A percentile compares a stretch with the other conserved stretches of the same genome.
phyloP scores from a whole-genome alignment of 2,329 filamentous ascomycete species.

The Mycocentrospora acerina region DNA sequence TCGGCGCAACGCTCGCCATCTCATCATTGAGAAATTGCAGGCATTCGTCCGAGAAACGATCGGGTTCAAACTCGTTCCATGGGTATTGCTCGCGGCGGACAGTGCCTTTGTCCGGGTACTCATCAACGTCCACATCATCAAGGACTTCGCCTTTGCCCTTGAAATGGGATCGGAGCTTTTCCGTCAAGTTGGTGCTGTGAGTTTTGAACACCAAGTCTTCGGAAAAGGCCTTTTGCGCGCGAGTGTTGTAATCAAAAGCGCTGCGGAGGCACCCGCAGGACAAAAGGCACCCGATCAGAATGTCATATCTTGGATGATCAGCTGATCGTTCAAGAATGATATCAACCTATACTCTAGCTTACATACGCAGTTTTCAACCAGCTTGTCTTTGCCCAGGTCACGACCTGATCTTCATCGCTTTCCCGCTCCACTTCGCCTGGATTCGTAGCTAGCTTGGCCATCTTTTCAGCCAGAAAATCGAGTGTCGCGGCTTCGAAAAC shows the following conservation, averaged over 20 bases:
- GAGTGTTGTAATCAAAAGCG: constrained; percentile 64
- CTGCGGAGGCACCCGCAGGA: constrained; percentile 66
- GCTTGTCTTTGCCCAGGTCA: constrained; percentile 20
- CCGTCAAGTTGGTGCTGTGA: constrained; percentile 54
- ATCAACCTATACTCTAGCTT: background rate
- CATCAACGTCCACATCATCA: constrained; percentile 52
- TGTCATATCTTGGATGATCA: constrained; percentile 28
- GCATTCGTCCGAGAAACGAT: constrained; percentile 55
- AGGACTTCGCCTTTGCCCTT: constrained; percentile 19
- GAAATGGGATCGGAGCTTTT: constrained; percentile 25
- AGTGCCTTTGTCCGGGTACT: constrained; percentile 68
- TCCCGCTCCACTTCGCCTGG: background rate
- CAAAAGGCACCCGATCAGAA: constrained; percentile 57
- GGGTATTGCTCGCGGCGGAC: constrained; percentile 67
- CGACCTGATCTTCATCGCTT: constrained; percentile 7
- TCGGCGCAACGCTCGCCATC: constrained; percentile 70
- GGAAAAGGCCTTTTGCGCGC: constrained; percentile 60
- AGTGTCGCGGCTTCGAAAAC: constrained; percentile 56
- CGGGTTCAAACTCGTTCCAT: constrained; percentile 63
- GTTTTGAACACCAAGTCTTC: constrained; percentile 58
- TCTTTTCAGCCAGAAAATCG: constrained; percentile 19
- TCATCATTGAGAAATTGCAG: constrained; percentile 71
- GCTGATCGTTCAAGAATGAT: background rate
- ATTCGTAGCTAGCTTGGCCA: constrained; percentile 7
- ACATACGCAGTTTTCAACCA: constrained; percentile 37